These are phyloP conservation scores for Powellomyces hirtus DNA, from an alignment of 192 early-diverging fungal genomes.

Conservation along the genomic window DNA sequence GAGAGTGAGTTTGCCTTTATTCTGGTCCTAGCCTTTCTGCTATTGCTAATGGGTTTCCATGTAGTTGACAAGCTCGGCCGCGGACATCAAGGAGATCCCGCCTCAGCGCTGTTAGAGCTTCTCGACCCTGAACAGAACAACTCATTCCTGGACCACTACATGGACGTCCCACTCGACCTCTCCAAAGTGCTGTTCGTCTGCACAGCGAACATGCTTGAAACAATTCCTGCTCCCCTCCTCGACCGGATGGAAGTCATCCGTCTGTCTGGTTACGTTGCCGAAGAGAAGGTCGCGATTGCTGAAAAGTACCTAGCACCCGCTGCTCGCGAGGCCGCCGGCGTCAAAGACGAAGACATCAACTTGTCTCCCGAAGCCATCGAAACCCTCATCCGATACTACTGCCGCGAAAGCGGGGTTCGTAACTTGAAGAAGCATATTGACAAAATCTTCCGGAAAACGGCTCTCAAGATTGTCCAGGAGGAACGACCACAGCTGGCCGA, in stretches of 20 bases:
- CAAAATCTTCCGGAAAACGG: slow-evolving; percentile 97
- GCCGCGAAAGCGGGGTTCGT: slow-evolving; percentile 95
- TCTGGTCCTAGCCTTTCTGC: too few relatives aligned
- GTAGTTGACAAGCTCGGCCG: slow-evolving; percentile 94
- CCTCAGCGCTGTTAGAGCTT: slow-evolving; percentile 93
- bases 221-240: slow-evolving; percentile 94
- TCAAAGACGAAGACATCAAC: slow-evolving; percentile 67
- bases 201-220: slow-evolving; percentile 96
- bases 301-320: slow-evolving; percentile 84
- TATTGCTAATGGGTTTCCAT: too few relatives aligned
- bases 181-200: slow-evolving; percentile 99
- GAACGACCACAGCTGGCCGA: slow-evolving; percentile 16
- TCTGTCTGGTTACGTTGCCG: slow-evolving; percentile 71
- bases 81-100: slow-evolving; percentile 96
- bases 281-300: slow-evolving; percentile 87
- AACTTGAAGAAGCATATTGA: slow-evolving; percentile 99
- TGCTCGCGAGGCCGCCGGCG: slow-evolving; percentile 77
- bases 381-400: slow-evolving; percentile 83
- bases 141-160: slow-evolving; percentile 98
- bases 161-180: slow-evolving; percentile 97
- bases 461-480: slow-evolving; percentile 75
- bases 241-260: slow-evolving; percentile 99
- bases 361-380: slow-evolving; percentile 78
- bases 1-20: slow-evolving; percentile 53
- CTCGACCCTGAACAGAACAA: slow-evolving; percentile 98